A percentile compares a stretch with the other conserved stretches of the same genome.
Evolutionary conservation across 176 grass and related monocot species (phyloP).

Genomic region (Oryza officinalis): DNA sequence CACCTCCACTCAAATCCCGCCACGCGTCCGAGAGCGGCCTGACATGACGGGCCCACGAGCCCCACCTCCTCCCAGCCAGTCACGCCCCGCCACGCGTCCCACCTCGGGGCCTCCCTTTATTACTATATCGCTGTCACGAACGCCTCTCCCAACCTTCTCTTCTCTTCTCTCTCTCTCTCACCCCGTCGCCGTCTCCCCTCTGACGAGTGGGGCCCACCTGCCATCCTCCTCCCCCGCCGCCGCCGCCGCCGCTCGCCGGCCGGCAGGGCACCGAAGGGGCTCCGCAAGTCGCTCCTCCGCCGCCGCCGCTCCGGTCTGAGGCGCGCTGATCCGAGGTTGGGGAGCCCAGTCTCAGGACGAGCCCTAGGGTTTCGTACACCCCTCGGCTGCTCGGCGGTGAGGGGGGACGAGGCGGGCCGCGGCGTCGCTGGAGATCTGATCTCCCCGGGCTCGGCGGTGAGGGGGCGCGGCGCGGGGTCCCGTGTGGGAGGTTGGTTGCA

Average conservation of each 20-base stretch:
- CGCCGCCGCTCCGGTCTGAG: neutral
- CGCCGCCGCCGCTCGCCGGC: constrained; percentile 49
- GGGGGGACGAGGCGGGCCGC: too few relatives aligned
- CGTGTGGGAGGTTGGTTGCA: neutral
- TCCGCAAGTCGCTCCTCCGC: neutral
- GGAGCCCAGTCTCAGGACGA: neutral
- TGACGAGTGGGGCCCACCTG: constrained; percentile 47
- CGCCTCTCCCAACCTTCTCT: neutral
- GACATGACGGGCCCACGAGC: constrained; percentile 16
- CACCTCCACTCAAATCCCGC: neutral
- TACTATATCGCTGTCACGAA: constrained; percentile 38
- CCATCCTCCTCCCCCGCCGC: neutral
- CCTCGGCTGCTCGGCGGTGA: neutral
- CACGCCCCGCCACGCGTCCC: constrained; percentile 24
- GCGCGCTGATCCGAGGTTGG: constrained; percentile 28
- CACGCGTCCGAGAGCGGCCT: neutral
- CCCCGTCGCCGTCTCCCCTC: neutral
- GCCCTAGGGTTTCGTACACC: constrained; percentile 43
- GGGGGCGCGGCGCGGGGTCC: neutral
- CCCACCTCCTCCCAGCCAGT: neutral
- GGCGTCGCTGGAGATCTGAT: constrained; percentile 35
- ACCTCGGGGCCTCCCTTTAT: neutral
- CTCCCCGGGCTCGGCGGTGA: neutral
- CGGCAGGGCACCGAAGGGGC: constrained; percentile 33
- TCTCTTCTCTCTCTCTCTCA: neutral